phyloP scores from a whole-genome alignment of 2,329 filamentous ascomycete species.

The Alternaria angustiovoidea region DNA sequence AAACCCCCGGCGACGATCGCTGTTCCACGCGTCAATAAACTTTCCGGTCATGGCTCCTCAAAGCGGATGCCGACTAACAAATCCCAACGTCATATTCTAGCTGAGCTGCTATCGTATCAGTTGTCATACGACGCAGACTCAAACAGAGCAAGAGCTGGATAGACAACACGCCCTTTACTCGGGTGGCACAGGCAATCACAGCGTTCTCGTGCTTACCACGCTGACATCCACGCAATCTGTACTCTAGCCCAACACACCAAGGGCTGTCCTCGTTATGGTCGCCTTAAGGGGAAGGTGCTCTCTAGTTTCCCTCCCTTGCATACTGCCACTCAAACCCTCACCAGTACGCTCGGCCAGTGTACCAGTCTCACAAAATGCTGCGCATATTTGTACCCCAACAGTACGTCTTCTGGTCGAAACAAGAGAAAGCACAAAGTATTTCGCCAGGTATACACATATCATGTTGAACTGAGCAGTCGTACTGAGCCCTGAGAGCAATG shows the following conservation, averaged over 20 bases:
- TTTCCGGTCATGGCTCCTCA: constrained; percentile 4
- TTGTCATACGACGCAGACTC: neutral
- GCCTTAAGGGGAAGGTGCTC: constrained; percentile 3
- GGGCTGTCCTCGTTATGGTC: constrained; percentile 10
- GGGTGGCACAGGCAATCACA: constrained; percentile 13
- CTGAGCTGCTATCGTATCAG: constrained; percentile 5
- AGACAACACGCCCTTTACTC: neutral
- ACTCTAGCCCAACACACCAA: neutral
- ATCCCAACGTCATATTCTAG: constrained; percentile 1
- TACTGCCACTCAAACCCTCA: neutral
- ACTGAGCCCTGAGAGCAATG: neutral
- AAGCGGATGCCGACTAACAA: neutral
- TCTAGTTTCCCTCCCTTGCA: neutral
- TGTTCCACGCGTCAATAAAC: constrained; percentile 22
- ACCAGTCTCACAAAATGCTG: neutral
- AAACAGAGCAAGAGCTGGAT: neutral
- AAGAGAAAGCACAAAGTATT: neutral
- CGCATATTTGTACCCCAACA: neutral
- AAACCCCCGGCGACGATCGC: constrained; percentile 1
- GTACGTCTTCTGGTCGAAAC: neutral
- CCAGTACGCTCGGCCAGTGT: neutral
- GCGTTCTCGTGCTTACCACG: constrained; percentile 8
- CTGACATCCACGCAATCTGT: neutral
- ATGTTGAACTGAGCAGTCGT: neutral
- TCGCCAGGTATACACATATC: neutral